phyloP scores from a whole-genome alignment of 345 rosid species.

The Ceriops zippeliana region DNA sequence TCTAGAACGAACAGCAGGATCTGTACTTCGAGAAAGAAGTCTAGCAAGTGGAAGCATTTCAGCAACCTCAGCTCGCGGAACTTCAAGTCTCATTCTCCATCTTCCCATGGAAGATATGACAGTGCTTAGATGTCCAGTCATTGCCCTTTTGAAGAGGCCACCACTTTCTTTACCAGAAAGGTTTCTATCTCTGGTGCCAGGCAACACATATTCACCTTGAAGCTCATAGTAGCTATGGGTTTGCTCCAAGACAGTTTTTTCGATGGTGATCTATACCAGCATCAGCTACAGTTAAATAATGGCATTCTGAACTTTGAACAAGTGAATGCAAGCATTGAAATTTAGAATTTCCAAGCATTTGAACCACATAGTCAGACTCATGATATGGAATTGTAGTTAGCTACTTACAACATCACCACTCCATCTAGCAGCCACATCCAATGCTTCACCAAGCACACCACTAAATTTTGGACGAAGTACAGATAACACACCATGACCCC shows the following conservation, averaged over 20 bases:
- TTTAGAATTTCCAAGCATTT: conserved; percentile 10
- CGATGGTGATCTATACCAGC: conserved; percentile 70
- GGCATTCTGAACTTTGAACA: not conserved
- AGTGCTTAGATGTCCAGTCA: conserved; percentile 90
- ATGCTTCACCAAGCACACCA: conserved; percentile 93
- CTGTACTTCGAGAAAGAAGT: conserved; percentile 92
- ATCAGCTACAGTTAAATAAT: conserved; percentile 22
- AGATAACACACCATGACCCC: conserved; percentile 89
- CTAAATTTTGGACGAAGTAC: conserved; percentile 91
- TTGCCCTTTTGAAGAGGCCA: conserved; percentile 80
- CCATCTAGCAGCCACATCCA: conserved; percentile 94
- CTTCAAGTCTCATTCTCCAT: conserved; percentile 99
- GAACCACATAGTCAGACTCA: conserved; percentile 7
- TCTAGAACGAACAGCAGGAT: conserved; percentile 94
- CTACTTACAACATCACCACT: conserved; percentile 97
- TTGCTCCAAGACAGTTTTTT: conserved; percentile 91
- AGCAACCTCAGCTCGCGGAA: conserved; percentile 93
- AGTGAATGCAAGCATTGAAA: not conserved
- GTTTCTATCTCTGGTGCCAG: conserved; percentile 86
- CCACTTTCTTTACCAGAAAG: conserved; percentile 64
- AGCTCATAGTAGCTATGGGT: conserved; percentile 87
- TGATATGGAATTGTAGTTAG: conserved; percentile 13
- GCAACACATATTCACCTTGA: conserved; percentile 98
- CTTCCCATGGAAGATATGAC: conserved; percentile 98
- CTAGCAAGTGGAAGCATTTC: conserved; percentile 99